A percentile compares a stretch with the other conserved stretches of the same genome.
phyloP scores from a whole-genome alignment of 768 basidiomycete genomes.

The Pholiota microspora region DNA sequence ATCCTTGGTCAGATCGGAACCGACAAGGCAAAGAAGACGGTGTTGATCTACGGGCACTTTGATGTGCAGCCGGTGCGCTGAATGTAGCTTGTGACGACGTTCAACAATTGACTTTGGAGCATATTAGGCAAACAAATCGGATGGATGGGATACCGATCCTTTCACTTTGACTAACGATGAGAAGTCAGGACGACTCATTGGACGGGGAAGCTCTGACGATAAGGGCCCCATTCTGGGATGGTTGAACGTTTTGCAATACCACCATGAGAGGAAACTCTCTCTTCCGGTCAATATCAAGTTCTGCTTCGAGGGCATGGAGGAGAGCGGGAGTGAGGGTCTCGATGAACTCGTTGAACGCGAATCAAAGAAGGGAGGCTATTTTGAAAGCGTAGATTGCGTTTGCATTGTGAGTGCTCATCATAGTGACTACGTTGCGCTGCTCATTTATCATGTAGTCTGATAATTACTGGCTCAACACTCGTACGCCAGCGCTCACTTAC shows the following conservation, averaged over 20 bases:
- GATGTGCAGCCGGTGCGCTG: conserved; percentile 83
- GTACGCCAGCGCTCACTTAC: conserved; percentile 80
- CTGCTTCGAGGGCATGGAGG: conserved; percentile 98
- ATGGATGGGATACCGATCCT: conserved; percentile 89
- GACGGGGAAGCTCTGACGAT: conserved; percentile 88
- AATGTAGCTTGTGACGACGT: not conserved
- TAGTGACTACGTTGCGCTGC: not conserved
- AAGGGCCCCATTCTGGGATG: conserved; percentile 89
- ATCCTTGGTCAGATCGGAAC: conserved; percentile 81
- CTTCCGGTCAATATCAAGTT: conserved; percentile 89
- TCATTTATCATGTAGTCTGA: conserved; percentile 55
- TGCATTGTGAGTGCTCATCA: conserved; percentile 68
- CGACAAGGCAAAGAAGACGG: conserved; percentile 89
- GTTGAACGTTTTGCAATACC: conserved; percentile 89
- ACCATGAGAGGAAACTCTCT: conserved; percentile 58
- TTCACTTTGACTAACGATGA: conserved; percentile 60
- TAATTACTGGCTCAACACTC: conserved; percentile 91
- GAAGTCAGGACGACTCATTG: conserved; percentile 61
- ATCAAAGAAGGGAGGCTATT: conserved; percentile 71
- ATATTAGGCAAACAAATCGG: conserved; percentile 43
- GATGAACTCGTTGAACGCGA: conserved; percentile 84
- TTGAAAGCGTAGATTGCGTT: conserved; percentile 85
- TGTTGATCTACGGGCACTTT: conserved; percentile 92
- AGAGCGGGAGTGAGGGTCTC: conserved; percentile 87
- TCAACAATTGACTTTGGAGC: not conserved